Percentiles rank a stretch among this genome's conserved stretches.
Conservation (phyloP, 805 yeast genomes). For the Groenewaldozyma tartarivorans region DNA sequence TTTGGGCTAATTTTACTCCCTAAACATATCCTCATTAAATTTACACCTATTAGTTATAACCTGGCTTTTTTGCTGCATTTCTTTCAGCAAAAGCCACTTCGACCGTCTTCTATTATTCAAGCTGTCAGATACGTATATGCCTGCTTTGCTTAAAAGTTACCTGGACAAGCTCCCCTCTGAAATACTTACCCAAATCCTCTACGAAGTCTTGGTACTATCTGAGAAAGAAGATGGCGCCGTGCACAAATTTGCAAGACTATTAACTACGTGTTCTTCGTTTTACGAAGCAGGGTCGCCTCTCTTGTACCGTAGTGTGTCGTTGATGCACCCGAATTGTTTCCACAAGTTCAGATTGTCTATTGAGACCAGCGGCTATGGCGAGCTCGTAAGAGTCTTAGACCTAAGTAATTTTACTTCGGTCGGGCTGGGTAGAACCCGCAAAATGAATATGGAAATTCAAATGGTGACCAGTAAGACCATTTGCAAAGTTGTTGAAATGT, state of each 20-base stretch:
- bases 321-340: constrained; percentile 74
- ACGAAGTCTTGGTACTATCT: constrained; percentile 14
- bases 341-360: constrained; percentile 57
- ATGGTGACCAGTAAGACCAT: constrained; percentile 77
- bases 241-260: constrained; percentile 15
- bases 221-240: constrained; percentile 7
- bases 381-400: constrained; percentile 64
- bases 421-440: constrained; percentile 80
- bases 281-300: constrained; percentile 28
- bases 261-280: constrained; percentile 22
- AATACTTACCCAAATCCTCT: constrained; percentile 19
- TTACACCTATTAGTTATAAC: too few relatives aligned
- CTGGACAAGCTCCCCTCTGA: constrained; percentile 19
- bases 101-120: too few relatives aligned
- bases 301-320: constrained; percentile 33
- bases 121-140: too few relatives aligned
- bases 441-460: constrained; percentile 85
- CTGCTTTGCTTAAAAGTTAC: constrained; percentile 1
- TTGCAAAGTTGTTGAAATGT: constrained; percentile 46
- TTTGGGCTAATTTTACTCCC: too few relatives aligned
- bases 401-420: constrained; percentile 83
- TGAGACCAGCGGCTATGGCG: constrained; percentile 36
- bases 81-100: too few relatives aligned
- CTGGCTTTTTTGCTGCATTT: too few relatives aligned
- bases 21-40: too few relatives aligned